phyloP scores from a whole-genome alignment of 345 rosid genomes.

The Pseudoturritis turrita region DNA sequence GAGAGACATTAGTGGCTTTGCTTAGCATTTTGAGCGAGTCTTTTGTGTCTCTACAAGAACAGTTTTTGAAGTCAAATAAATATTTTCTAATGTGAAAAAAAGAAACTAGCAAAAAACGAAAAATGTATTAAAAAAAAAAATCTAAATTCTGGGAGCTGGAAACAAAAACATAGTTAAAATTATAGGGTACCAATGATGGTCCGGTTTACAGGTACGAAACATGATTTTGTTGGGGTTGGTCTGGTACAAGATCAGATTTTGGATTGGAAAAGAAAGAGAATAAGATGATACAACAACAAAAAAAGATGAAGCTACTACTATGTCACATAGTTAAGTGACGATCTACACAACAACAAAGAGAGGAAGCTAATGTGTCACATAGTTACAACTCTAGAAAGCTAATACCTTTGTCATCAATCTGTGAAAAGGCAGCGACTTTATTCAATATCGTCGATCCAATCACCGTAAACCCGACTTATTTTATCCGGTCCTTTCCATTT shows the following conservation, averaged over 20 bases:
- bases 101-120: neutral
- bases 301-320: neutral
- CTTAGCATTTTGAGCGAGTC: slow-evolving; percentile 31
- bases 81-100: neutral
- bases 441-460: slow-evolving; percentile 91
- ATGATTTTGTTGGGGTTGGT: neutral
- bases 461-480: slow-evolving; percentile 91
- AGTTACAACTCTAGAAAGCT: slow-evolving; percentile 8
- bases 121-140: no score
- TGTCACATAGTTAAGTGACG: neutral
- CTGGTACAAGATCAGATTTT: neutral
- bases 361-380: slow-evolving; percentile 2
- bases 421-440: slow-evolving; percentile 26
- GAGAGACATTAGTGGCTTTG: slow-evolving; percentile 17
- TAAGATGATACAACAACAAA: neutral
- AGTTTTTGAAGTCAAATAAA: neutral
- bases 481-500: slow-evolving; percentile 98
- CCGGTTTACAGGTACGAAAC: neutral
- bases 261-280: neutral
- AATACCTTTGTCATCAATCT: neutral
- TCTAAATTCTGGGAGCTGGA: neutral
- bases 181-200: neutral
- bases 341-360: slow-evolving; percentile 14
- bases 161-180: neutral
- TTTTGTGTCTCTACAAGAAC: neutral